Evolutionary conservation across 2,329 filamentous ascomycete species (phyloP), one percentile per base, ranked within the genome.

Genomic region (Polytolypa hystricis): DNA sequence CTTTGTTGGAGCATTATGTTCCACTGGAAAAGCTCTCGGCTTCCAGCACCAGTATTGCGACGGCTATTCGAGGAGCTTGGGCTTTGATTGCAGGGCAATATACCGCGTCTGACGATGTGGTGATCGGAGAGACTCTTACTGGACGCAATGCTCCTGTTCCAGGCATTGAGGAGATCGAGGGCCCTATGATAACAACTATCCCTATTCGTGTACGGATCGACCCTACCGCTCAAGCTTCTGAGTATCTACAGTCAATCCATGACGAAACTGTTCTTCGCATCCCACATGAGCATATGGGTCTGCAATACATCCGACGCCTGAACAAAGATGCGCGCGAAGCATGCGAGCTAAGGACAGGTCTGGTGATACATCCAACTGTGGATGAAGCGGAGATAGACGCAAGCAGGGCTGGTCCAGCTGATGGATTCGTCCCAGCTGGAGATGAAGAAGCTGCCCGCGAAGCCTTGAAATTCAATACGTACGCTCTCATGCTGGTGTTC

Each of bases 401-500:
- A 5, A 16, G 25, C 2, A 29, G 20, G 7, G 31, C 17, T 4
- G 40, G 40, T 14, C 70, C 68, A 0, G 71, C 69, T 0, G 65
- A 67, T 42, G 61, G 64, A 0, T 69, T 76, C 16, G 64, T 75
- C 4, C 72, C 72, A 0, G 67, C 70, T 1, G 66, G 69, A 20
- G 72, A 74, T 39, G 63, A 60, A 0, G 74, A 79, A 43, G 73
- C 71, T 0, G 73, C 71, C 0, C 64, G 71, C 33, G 74, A 78
- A 48, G 75, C 74, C 1, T 62, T 78, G 0, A 61, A 65, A 38
- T 66, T 66, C 48, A 66, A 66, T 38, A 61, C 62, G 1, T 78
- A 77, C 50, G 66, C 71, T 1, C 62, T 78, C 26, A 77, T 79
- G 73, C 56, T 79, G 20, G 74, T 76, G 4, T 78, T 73, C 51